Conservation (phyloP, 805 yeast species). For the Pichia rugopelliculosa region DNA sequence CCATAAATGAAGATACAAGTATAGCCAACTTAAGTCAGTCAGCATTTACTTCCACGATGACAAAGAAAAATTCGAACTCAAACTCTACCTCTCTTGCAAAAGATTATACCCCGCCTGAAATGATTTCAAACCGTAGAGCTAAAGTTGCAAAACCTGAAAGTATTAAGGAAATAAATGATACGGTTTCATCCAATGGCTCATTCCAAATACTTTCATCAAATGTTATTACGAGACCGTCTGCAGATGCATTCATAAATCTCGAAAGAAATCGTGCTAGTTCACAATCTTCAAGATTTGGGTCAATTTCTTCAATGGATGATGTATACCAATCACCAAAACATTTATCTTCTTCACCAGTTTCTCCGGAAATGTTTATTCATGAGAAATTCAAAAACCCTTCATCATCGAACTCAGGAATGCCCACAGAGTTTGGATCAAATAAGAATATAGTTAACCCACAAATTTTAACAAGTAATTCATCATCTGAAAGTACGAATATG, state of each 20-base stretch:
- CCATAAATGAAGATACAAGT: not conserved
- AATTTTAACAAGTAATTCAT: not conserved
- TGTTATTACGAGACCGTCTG: constrained; percentile 1
- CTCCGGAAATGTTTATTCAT: constrained; percentile 22
- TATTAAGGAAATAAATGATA: not conserved
- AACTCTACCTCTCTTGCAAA: constrained; percentile 6
- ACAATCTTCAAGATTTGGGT: constrained; percentile 5
- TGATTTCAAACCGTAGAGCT: constrained; percentile 52
- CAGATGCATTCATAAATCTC: constrained; percentile 7
- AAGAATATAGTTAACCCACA: not conserved
- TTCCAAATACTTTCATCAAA: constrained; percentile 1
- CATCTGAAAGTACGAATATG: not conserved
- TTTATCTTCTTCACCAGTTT: constrained; percentile 9
- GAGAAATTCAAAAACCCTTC: constrained; percentile 15
- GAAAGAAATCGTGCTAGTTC: constrained; percentile 6
- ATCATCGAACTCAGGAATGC: not conserved
- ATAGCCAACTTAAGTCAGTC: not conserved
- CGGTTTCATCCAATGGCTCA: not conserved
- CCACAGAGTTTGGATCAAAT: not conserved
- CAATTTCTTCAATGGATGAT: constrained; percentile 6
- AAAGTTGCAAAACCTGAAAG: constrained; percentile 4
- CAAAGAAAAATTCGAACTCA: not conserved
- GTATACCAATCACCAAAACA: not conserved
- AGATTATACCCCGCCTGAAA: constrained; percentile 45
- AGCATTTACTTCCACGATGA: not conserved